Evolutionary conservation across 108 stramenopile species (phyloP), one percentile per base, ranked within the genome.

Genomic region (Nitzschia putrida): DNA sequence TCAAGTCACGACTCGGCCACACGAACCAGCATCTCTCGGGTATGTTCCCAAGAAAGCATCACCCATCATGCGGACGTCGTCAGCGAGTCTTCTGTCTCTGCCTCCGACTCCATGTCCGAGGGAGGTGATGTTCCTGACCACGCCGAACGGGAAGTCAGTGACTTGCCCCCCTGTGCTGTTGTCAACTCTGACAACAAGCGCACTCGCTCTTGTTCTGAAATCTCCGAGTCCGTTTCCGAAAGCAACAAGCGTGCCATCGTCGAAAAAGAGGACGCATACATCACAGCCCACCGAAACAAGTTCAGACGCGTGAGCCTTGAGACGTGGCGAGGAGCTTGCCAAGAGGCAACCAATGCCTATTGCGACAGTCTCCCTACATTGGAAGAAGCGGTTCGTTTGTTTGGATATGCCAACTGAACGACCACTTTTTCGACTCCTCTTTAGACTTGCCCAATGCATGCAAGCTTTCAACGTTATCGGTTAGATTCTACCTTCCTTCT

Each of bases 351-450:
- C 0, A 47, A 81, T 73, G 68, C 54, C 25, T 59, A 84, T 52
- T 52, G 78, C 50, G 82, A 87, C 10, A 61, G 58, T 43, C 80
- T 93, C 8, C 92, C 92, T 5, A 85, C 82, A 34, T 51, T 93
- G 57, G 92, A 93, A 61, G 92, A 93, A 73, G 92, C 92, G 44
- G 75, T 84, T 10, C 65, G 60, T 14, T 79, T 93, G 63, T 93
- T 93, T 83, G 92, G 92, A n/a, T 93, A 57, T 54, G 64, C 66
- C 22, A 66, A 66, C 34, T 66, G 65, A 66, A 14, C 25, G 9
- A 49, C 14, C 18, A 16, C 14, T 18, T 18, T 18, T 18, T 16
- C 25, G 0, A 49, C 14, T 49, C 47, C 14, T 5, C 14, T 4
- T 18, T 16, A 49, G 3, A 2, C 47, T 49, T 49, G 47, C 47